Percentiles rank a stretch among this genome's conserved stretches.
Conservation (phyloP, 2,329 filamentous ascomycete species). For the Colletotrichum somersetense region DNA sequence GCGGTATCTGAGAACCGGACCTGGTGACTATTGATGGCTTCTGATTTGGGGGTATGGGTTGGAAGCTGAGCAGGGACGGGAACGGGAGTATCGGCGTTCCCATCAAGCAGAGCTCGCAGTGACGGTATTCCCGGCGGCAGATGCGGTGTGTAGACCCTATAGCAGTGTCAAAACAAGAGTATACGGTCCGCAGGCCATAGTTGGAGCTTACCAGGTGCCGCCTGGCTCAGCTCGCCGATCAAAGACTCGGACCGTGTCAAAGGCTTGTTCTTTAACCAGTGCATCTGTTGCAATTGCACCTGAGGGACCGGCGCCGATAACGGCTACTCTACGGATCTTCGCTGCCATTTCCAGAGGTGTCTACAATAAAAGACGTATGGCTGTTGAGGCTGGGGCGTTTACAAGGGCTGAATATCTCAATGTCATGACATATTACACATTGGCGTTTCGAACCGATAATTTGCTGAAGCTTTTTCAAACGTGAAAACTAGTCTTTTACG, state of each 20-base stretch:
- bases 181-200: not conserved
- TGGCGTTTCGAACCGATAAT: not conserved
- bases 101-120: slow-evolving; percentile 52
- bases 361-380: too few species aligned
- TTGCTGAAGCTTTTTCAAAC: not conserved
- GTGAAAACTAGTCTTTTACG: too few species aligned
- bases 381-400: not conserved
- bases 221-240: slow-evolving; percentile 67
- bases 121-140: slow-evolving; percentile 49
- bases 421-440: not conserved
- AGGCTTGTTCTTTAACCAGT: slow-evolving; percentile 65
- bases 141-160: slow-evolving; percentile 52
- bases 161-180: not conserved
- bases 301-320: slow-evolving; percentile 69
- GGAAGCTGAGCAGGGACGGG: too few species aligned
- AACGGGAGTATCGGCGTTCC: slow-evolving; percentile 54
- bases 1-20: too few species aligned
- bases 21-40: too few species aligned
- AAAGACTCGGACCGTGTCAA: slow-evolving; percentile 69
- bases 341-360: not conserved
- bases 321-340: slow-evolving; percentile 56
- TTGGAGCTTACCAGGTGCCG: slow-evolving; percentile 64
- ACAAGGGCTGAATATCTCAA: not conserved
- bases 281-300: slow-evolving; percentile 70
- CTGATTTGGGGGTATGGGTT: too few species aligned